These are phyloP conservation scores for Parafenestella ontariensis DNA, from an alignment of 2,329 filamentous ascomycete genomes.

Conservation along the genomic window DNA sequence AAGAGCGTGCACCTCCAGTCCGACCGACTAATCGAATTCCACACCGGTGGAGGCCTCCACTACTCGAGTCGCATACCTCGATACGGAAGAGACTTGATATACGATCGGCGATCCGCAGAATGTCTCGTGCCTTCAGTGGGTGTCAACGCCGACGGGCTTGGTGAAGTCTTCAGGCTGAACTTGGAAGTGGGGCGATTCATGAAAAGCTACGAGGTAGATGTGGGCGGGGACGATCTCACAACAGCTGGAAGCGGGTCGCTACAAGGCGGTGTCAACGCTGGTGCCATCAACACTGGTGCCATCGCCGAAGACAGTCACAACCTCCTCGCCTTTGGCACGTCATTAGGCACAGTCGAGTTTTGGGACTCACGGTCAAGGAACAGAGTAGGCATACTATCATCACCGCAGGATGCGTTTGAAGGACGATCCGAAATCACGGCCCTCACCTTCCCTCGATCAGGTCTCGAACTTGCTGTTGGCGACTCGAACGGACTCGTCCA, in stretches of 20 bases:
- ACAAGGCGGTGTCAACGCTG: constrained; percentile 85
- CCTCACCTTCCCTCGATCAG: constrained; percentile 82
- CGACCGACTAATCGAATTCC: constrained; percentile 90
- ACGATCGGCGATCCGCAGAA: constrained; percentile 82
- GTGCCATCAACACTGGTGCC: constrained; percentile 85
- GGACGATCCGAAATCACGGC: constrained; percentile 76
- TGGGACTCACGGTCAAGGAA: constrained; percentile 90
- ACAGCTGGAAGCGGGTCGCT: constrained; percentile 73
- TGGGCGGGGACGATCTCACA: constrained; percentile 79
- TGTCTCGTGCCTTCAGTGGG: constrained; percentile 88
- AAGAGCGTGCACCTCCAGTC: constrained; percentile 94
- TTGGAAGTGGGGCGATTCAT: constrained; percentile 92
- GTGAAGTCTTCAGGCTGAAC: constrained; percentile 92
- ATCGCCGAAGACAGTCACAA: constrained; percentile 91
- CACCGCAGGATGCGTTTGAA: constrained; percentile 49
- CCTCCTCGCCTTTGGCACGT: constrained; percentile 90
- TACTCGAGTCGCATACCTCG: constrained; percentile 88
- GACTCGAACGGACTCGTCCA: constrained; percentile 88
- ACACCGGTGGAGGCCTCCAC: constrained; percentile 86
- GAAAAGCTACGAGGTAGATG: constrained; percentile 89
- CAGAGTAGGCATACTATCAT: constrained; percentile 77
- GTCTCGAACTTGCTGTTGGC: constrained; percentile 83
- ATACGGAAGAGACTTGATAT: constrained; percentile 89
- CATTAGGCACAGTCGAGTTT: constrained; percentile 93
- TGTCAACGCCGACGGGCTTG: constrained; percentile 81